Base-by-base conservation (phyloP, 2,329 filamentous ascomycete genomes). In the Blastomyces percursus region DNA sequence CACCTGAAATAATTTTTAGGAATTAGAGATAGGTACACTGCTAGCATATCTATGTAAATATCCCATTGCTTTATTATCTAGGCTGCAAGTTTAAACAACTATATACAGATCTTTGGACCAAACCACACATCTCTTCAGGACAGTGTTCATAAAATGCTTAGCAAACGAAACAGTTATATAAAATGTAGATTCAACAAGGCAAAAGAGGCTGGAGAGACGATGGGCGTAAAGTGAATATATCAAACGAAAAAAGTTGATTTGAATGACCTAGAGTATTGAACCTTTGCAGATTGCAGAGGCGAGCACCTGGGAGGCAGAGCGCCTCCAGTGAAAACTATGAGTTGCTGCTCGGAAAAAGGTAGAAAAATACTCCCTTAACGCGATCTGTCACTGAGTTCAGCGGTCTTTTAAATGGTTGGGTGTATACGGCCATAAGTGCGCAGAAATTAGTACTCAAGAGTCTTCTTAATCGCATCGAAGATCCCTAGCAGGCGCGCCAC, bases 381-480 rank as follows among this genome's bases (percentile, higher is more conserved):
- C 0, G 24, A 6, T 51, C 24, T 27, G 46, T 3, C 9, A 51
- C 48, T 27, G 24, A 5, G 30, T 51, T 30, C 14, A 16, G 48
- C 24, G 12, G 12, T 14, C 3, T 51, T 30, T 24, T 51, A 51
- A 30, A 51, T 30, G 5, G 5, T 8, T 14, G 12, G 48, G 24
- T 12, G 24, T 14, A 16, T 16, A 51, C 11, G 24, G 4, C 5
- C 7, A 30, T 30, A 30, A 55, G 16, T 38, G 6, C 27, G 27
- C 14, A 19, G 51, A 55, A 14, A 12, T 27, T 30, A 91, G 71
- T 88, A 90, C 19, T 87, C 79, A 61, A 90, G 71, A 1, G 85
- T 80, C 69, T 81, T 83, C 73, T 86, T 87, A 67, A 91, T 86
- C 21, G 82, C 83, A 69, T 90, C 87, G 64, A 88, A 90, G 68